Conservation (phyloP, 768 basidiomycete species). For the Suillus luteus region DNA sequence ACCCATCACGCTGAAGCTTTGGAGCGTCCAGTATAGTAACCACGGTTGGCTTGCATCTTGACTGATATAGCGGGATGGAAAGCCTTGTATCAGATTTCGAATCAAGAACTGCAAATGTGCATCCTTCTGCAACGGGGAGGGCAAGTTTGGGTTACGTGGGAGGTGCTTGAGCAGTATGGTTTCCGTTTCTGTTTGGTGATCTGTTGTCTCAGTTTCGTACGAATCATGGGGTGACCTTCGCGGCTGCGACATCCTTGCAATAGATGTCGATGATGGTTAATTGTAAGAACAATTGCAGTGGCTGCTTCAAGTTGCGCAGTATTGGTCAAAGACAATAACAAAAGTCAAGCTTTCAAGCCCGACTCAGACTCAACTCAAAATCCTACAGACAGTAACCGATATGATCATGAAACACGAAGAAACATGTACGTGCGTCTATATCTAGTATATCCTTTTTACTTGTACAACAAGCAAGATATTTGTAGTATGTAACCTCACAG, state of each 20-base stretch:
- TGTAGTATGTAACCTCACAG: conserved; percentile 40
- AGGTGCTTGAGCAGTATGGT: conserved; percentile 57
- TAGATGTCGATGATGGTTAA: conserved; percentile 2
- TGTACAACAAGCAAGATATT: not conserved
- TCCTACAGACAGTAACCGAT: not conserved
- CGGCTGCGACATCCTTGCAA: conserved; percentile 24
- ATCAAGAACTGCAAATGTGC: conserved; percentile 77
- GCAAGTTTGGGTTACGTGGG: conserved; percentile 33
- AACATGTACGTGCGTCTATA: not conserved
- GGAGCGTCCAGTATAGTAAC: conserved; percentile 92
- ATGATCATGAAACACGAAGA: not conserved
- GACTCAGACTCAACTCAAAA: not conserved
- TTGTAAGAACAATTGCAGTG: not conserved
- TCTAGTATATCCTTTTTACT: conserved; percentile 1
- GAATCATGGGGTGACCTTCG: conserved; percentile 53
- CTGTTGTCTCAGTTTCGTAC: conserved; percentile 64
- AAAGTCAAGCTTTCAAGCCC: not conserved
- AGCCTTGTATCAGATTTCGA: conserved; percentile 72
- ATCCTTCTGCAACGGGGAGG: conserved; percentile 54
- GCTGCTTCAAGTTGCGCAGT: not conserved
- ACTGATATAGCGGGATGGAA: conserved; percentile 75
- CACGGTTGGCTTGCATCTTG: conserved; percentile 96
- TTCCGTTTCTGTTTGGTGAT: conserved; percentile 66
- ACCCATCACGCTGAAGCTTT: conserved; percentile 78
- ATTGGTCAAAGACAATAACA: conserved; percentile 5